Evolutionary conservation across 306 rosid species (phyloP), one percentile per base, ranked within the genome.

Genomic region (Gynostemma pentaphyllum): DNA sequence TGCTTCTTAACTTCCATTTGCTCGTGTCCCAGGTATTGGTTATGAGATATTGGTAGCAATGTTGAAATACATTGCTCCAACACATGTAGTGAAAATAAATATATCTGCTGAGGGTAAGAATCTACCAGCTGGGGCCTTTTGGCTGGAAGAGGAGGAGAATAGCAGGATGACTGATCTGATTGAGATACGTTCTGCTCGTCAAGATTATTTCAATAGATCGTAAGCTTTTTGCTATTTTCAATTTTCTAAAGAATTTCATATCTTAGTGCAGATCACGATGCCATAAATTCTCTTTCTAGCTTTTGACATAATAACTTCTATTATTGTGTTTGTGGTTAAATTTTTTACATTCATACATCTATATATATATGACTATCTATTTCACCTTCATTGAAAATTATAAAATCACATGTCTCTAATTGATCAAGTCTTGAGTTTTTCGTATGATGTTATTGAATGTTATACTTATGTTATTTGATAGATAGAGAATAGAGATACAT

Each of bases 61-160:
- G 85, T 56, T 92, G 79, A 88, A 71, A 56, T 72, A 78, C 74
- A 78, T 92, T 70, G 60, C 77, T 71, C 98, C 98, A 21, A 82
- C 90, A 4, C 79, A 92, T 74, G 89, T 87, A 32, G 88, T 92
- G 57, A 88, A 88, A 75, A 92, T 92, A 76, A 67, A 72, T 68
- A 86, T 81, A 56, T 86, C 89, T 14, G 69, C 81, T 34, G 79
- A 74, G 71, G 79, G 53, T 39, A 88, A 92, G 80, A 86, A 92
- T 74, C 80, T 92, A 52, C 96, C 98, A 45, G 66, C 81, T 12
- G 98, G 98, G 62, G 68, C 72, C 40, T 92, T 92, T 78, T 88
- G 96, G 96, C 72, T 75, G 42, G 87, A 80, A 55, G 78, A 70
- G 68, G 78, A 68, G 59, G 22, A 45, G 12, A 66, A 74, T 62